phyloP scores from a whole-genome alignment of 1,139 yeast species.

The Scheffersomyces quercinus region DNA sequence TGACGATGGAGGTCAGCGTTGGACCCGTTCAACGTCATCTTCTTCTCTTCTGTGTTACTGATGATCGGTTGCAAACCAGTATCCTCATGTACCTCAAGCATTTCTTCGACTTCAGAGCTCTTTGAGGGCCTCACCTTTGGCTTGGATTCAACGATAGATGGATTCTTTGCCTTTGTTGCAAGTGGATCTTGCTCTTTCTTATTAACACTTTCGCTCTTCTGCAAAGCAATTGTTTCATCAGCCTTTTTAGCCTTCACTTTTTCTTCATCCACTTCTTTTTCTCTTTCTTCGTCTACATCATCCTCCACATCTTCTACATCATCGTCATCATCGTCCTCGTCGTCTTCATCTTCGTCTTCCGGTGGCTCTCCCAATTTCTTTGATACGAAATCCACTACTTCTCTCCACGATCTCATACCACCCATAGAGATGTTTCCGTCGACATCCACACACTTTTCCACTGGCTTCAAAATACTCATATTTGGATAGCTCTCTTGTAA shows the following conservation, averaged over 20 bases:
- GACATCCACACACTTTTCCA: conserved; percentile 30
- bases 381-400: conserved; percentile 29
- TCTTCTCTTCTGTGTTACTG: not conserved
- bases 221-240: not conserved
- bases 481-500: conserved; percentile 30
- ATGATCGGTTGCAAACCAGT: not conserved
- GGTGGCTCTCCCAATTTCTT: conserved; percentile 27
- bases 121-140: not conserved
- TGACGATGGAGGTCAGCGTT: not conserved
- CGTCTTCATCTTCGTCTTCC: conserved; percentile 23
- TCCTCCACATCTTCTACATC: conserved; percentile 1
- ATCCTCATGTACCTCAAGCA: conserved; percentile 4
- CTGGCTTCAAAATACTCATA: conserved; percentile 29
- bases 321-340: conserved; percentile 14
- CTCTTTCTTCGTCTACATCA: not conserved
- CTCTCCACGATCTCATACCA: conserved; percentile 34
- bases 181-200: too few species aligned
- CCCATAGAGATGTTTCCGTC: conserved; percentile 36
- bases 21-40: not conserved
- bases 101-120: not conserved
- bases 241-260: not conserved
- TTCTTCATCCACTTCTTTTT: conserved; percentile 5
- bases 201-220: not conserved
- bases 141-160: not conserved
- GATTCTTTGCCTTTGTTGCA: not conserved